A percentile compares a stretch with the other conserved stretches of the same genome.
Conservation (phyloP, 192 early-diverging fungal species). For the Backusella psychrophila region DNA sequence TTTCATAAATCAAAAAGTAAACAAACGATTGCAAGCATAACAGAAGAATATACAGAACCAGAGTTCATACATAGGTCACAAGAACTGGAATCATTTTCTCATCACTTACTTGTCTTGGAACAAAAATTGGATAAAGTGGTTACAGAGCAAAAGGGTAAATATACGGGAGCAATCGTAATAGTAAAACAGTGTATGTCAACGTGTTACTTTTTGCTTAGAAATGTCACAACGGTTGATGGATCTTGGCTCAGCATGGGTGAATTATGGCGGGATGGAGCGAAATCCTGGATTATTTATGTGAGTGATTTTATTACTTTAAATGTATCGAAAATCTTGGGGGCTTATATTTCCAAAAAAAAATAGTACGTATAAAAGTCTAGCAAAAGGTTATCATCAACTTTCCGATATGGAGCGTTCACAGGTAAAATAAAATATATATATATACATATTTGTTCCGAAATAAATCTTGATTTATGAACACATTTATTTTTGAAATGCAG, state of each 20-base stretch:
- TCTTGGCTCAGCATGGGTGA: constrained; percentile 18
- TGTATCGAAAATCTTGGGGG: neutral
- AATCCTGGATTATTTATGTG: constrained; percentile 33
- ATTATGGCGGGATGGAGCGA: constrained; percentile 27
- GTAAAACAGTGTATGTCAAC: neutral
- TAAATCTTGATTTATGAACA: neutral
- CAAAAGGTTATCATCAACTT: constrained; percentile 26
- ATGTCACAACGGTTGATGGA: constrained; percentile 16
- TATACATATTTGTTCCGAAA: neutral
- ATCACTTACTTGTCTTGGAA: neutral
- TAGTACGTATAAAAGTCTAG: constrained; percentile 25
- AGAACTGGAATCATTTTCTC: neutral
- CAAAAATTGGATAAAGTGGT: neutral
- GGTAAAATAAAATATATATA: neutral
- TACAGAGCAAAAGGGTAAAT: constrained; percentile 16
- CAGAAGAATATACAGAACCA: constrained; percentile 21
- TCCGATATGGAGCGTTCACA: constrained; percentile 26
- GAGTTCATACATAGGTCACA: neutral
- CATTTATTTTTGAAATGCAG: neutral
- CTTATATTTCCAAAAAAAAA: neutral
- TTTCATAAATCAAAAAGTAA: constrained; percentile 4
- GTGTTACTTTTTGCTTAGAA: neutral
- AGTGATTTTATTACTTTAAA: neutral
- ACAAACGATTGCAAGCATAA: neutral
- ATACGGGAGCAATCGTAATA: neutral